Evolutionary conservation across 2,329 filamentous ascomycete genomes (phyloP).

Genomic region (Fusarium agapanthi): DNA sequence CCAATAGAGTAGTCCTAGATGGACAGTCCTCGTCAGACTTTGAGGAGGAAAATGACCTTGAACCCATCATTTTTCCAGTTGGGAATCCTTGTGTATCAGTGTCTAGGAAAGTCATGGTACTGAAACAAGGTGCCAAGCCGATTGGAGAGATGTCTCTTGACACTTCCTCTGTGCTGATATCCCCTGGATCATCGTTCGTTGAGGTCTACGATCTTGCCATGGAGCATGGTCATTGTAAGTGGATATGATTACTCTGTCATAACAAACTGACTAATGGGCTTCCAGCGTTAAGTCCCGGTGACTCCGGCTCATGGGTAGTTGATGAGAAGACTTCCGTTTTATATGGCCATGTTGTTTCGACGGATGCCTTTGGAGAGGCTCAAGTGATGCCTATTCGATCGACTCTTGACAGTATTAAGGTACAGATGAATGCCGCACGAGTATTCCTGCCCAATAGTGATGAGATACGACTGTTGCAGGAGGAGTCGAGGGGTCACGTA

Average conservation of each 20-base stretch:
- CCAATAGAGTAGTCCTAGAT: background rate
- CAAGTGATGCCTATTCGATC: background rate
- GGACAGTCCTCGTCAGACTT: background rate
- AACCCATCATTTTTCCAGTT: rapidly evolving
- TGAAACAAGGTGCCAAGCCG: background rate
- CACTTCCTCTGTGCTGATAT: background rate
- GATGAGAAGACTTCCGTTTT: background rate
- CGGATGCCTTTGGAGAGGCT: background rate
- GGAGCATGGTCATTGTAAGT: background rate
- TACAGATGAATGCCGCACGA: background rate
- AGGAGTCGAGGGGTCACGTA: rapidly evolving
- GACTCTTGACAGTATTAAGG: background rate
- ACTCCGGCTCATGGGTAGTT: background rate
- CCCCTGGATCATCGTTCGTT: background rate
- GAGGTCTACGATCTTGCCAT: background rate
- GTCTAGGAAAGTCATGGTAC: background rate
- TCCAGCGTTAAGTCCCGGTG: background rate
- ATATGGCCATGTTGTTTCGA: background rate
- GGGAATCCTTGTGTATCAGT: rapidly evolving
- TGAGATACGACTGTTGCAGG: background rate
- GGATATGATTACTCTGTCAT: rapidly evolving
- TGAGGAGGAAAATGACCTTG: too few species aligned
- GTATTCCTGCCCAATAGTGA: background rate
- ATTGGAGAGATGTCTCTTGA: background rate
- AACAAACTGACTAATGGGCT: too few species aligned